Evolutionary conservation across 2,329 filamentous ascomycete species (phyloP).

Genomic region (Venturia aucupariae): DNA sequence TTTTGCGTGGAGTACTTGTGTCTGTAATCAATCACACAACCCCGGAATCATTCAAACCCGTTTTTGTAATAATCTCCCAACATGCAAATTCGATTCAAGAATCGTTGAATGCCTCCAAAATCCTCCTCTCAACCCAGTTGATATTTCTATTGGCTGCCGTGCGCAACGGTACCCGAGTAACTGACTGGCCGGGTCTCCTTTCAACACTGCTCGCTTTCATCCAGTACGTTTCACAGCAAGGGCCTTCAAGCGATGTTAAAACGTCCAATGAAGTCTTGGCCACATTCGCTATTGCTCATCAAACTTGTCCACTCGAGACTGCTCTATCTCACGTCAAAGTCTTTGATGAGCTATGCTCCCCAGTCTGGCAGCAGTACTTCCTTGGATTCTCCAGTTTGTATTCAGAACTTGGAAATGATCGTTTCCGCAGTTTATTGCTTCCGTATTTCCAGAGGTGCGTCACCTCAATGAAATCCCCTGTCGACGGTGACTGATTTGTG

Average conservation of each 20-base stretch:
- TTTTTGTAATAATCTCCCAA: constrained; percentile 50
- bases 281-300: constrained; percentile 55
- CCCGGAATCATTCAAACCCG: constrained; percentile 59
- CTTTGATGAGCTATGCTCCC: constrained; percentile 55
- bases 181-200: constrained; percentile 60
- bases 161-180: constrained; percentile 68
- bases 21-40: constrained; percentile 77
- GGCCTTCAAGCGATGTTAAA: constrained; percentile 23
- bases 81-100: constrained; percentile 11
- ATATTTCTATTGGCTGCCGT: constrained; percentile 66
- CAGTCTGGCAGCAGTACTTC: constrained; percentile 62
- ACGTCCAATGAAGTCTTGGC: constrained; percentile 38
- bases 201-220: constrained; percentile 30
- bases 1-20: constrained; percentile 67
- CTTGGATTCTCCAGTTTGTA: constrained; percentile 78
- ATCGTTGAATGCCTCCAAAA: neutral
- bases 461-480: neutral
- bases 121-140: constrained; percentile 31
- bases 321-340: constrained; percentile 60
- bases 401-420: constrained; percentile 59
- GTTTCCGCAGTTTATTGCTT: constrained; percentile 71
- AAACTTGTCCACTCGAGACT: constrained; percentile 69
- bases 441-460: constrained; percentile 60
- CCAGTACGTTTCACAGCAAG: constrained; percentile 14
- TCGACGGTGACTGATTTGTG: neutral